phyloP scores from a whole-genome alignment of 768 basidiomycete genomes.

The Infundibulicybe gibba region DNA sequence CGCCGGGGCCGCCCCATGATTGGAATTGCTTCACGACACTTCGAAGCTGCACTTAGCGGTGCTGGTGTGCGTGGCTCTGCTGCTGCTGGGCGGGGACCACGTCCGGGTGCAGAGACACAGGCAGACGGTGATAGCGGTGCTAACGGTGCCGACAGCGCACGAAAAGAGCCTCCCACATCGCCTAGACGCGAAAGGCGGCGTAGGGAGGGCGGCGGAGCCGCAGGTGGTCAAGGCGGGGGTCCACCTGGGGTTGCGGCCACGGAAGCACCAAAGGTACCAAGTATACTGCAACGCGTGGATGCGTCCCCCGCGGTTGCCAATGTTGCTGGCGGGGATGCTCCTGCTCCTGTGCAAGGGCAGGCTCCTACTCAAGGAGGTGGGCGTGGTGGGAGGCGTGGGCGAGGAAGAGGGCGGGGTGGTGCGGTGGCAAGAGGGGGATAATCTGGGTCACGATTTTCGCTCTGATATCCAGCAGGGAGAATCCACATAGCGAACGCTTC shows the following conservation, averaged over 20 bases:
- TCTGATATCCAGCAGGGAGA: no score
- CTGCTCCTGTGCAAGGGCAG: background rate
- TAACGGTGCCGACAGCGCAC: slow-evolving; percentile 1
- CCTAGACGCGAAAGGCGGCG: slow-evolving; percentile 11
- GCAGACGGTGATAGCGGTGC: slow-evolving; percentile 10
- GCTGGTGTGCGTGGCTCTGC: slow-evolving; percentile 44
- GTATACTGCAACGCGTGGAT: slow-evolving; percentile 26
- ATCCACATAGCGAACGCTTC: no score
- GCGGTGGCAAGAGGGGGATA: slow-evolving; percentile 3
- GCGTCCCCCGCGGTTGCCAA: slow-evolving; percentile 6
- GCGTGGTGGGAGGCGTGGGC: slow-evolving; percentile 8
- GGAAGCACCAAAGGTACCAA: slow-evolving; percentile 18
- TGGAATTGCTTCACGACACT: slow-evolving; percentile 62
- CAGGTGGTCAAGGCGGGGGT: slow-evolving; percentile 4
- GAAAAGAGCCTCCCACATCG: slow-evolving; percentile 6
- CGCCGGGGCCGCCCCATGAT: slow-evolving; percentile 56
- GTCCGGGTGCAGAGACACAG: slow-evolving; percentile 19
- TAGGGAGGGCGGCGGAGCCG: slow-evolving; percentile 6
- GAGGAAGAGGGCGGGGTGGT: slow-evolving; percentile 12
- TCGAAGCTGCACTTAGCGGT: slow-evolving; percentile 69
- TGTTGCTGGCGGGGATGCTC: background rate
- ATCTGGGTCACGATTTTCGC: background rate
- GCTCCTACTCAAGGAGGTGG: slow-evolving; percentile 3
- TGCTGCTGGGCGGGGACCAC: slow-evolving; percentile 9
- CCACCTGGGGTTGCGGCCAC: background rate